These are phyloP conservation scores for Kodamaea alishanica DNA, from an alignment of 1,139 yeast genomes.

Conservation along the genomic window DNA sequence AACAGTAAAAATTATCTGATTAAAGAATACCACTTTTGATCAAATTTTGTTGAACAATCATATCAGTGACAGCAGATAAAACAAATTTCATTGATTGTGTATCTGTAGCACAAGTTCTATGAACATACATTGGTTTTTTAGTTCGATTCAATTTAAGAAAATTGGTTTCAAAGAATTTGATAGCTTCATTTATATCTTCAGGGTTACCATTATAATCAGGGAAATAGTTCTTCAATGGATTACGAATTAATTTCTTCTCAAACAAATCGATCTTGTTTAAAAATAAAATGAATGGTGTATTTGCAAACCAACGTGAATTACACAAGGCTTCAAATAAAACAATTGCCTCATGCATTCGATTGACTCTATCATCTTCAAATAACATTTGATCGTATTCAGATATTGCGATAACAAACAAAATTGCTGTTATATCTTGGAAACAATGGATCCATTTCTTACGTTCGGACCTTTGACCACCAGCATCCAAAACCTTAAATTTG, in stretches of 20 bases:
- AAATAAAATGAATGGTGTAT: constrained; percentile 86
- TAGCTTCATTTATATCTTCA: constrained; percentile 61
- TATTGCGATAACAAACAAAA: constrained; percentile 86
- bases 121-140: constrained; percentile 78
- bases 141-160: constrained; percentile 62
- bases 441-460: constrained; percentile 96
- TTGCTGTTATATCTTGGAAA: constrained; percentile 87
- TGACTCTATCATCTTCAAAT: constrained; percentile 85
- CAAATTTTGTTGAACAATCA: constrained; percentile 79
- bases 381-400: constrained; percentile 90
- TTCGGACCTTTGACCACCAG: constrained; percentile 96
- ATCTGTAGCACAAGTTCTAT: constrained; percentile 95
- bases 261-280: constrained; percentile 85
- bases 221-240: constrained; percentile 65
- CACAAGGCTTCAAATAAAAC: constrained; percentile 79
- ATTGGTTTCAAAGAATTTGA: constrained; percentile 62
- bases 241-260: constrained; percentile 59
- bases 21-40: constrained; percentile 78
- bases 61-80: constrained; percentile 86
- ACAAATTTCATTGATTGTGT: constrained; percentile 84
- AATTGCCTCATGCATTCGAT: constrained; percentile 88
- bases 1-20: not conserved
- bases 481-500: constrained; percentile 79
- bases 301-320: constrained; percentile 79
- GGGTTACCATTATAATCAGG: constrained; percentile 68